Percentiles rank a stretch among this genome's conserved stretches.
phyloP scores from a whole-genome alignment of 2,329 filamentous ascomycete species.

The Pleurostoma richardsiae region DNA sequence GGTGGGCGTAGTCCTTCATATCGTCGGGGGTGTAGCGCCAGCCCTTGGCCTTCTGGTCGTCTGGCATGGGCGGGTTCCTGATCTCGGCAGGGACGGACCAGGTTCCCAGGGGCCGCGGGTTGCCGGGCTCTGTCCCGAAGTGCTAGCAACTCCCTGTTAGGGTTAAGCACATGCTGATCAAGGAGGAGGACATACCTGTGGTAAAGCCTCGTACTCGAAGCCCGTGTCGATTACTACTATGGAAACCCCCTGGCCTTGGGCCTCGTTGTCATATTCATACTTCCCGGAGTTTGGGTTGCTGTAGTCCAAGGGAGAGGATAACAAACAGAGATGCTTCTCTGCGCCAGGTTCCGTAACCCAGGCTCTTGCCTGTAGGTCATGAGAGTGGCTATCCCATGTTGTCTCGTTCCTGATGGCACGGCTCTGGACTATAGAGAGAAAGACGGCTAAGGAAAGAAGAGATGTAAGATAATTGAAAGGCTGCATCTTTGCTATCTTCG shows the following conservation, averaged over 20 bases:
- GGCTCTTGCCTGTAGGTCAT: no score
- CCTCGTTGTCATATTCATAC: not conserved
- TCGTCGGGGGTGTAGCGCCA: constrained; percentile 1
- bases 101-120: not conserved
- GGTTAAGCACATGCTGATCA: not conserved
- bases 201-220: constrained; percentile 3
- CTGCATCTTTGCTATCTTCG: no score
- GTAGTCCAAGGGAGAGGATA: not conserved
- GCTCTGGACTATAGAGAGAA: no score
- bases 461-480: no score
- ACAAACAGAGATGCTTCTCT: constrained; percentile 1
- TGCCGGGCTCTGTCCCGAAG: not conserved
- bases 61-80: not conserved
- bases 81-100: constrained; percentile 1
- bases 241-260: constrained; percentile 1
- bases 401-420: no score
- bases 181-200: constrained; percentile 2
- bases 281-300: constrained; percentile 2
- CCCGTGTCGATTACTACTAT: constrained; percentile 4
- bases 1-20: not conserved
- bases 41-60: not conserved
- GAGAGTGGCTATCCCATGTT: no score
- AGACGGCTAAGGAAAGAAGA: no score
- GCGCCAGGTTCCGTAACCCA: no score
- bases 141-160: not conserved